A percentile compares a stretch with the other conserved stretches of the same genome.
These are phyloP conservation scores for Aspergillus flavus DNA, from an alignment of 2,329 filamentous ascomycete genomes.

Conservation along the genomic window DNA sequence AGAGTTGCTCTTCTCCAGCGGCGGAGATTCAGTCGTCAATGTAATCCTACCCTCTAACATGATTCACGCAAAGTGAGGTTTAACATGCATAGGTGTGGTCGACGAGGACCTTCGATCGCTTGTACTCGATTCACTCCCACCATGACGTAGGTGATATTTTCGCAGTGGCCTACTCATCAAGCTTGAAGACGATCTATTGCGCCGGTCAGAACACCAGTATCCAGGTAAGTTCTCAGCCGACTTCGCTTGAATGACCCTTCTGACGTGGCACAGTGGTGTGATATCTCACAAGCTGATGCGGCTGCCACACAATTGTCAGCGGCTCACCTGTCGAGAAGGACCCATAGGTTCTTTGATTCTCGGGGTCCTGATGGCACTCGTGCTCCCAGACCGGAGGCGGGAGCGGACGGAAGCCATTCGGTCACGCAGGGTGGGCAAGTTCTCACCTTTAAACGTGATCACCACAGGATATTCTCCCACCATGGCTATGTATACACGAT, in stretches of 20 bases:
- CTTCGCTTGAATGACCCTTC: background rate
- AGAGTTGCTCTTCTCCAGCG: constrained; percentile 82
- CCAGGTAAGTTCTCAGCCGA: constrained; percentile 53
- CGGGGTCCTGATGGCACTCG: constrained; percentile 78
- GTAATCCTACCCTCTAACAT: constrained; percentile 41
- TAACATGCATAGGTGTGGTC: constrained; percentile 68
- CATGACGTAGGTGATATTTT: constrained; percentile 97
- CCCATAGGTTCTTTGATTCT: constrained; percentile 92
- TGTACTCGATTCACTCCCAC: constrained; percentile 89
- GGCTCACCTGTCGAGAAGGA: constrained; percentile 73
- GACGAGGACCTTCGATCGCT: constrained; percentile 70
- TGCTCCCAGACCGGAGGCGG: constrained; percentile 71
- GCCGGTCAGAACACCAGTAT: constrained; percentile 94
- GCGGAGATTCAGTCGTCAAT: constrained; percentile 90
- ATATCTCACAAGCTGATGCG: constrained; percentile 65
- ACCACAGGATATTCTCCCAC: constrained; percentile 87
- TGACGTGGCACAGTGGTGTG: constrained; percentile 65
- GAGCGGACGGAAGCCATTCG: constrained; percentile 51
- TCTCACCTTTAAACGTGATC: constrained; percentile 78
- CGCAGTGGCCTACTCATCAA: constrained; percentile 83
- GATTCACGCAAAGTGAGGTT: constrained; percentile 8
- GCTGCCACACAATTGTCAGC: constrained; percentile 65
- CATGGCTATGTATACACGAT: constrained; percentile 97
- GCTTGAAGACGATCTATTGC: constrained; percentile 80
- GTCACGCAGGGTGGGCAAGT: constrained; percentile 63